These are phyloP conservation scores for Ustilago sp. DNA, from an alignment of 1,284 basidiomycete genomes.

Conservation along the genomic window DNA sequence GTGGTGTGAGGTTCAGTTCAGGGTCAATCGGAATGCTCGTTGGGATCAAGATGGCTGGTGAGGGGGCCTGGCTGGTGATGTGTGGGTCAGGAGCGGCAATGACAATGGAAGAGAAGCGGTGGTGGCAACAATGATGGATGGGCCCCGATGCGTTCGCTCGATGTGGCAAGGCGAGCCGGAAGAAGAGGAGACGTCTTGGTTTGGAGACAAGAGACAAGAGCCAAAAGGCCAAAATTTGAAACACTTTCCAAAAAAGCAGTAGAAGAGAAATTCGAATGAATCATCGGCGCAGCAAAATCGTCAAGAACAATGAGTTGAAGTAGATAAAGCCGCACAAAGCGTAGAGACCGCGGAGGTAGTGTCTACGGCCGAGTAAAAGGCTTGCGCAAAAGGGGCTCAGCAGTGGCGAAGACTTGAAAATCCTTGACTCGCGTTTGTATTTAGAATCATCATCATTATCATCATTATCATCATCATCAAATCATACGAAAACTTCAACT, in stretches of 20 bases:
- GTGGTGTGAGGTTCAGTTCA: neutral
- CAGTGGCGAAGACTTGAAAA: too few species aligned
- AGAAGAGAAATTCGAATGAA: neutral
- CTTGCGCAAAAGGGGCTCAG: too few species aligned
- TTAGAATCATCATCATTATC: too few species aligned
- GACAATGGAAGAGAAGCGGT: neutral
- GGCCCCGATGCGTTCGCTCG: slow-evolving; percentile 2
- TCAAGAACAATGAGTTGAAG: slow-evolving; percentile 9
- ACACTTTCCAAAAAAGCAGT: neutral
- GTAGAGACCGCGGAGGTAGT: too few species aligned
- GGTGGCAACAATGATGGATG: neutral
- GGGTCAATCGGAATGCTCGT: slow-evolving; percentile 4
- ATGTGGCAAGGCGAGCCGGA: neutral
- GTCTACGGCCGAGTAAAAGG: too few species aligned
- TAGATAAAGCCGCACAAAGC: too few species aligned
- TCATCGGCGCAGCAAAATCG: neutral
- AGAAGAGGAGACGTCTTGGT: neutral
- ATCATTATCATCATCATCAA: too few species aligned
- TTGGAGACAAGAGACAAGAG: slow-evolving; percentile 7
- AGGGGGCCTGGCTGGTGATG: neutral
- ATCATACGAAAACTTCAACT: too few species aligned
- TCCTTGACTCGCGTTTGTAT: too few species aligned
- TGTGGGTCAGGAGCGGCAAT: neutral
- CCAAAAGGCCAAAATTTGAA: slow-evolving; percentile 5
- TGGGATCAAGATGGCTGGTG: neutral